These are phyloP conservation scores for Candida sp. DNA, from an alignment of 1,139 yeast genomes.

Conservation along the genomic window DNA sequence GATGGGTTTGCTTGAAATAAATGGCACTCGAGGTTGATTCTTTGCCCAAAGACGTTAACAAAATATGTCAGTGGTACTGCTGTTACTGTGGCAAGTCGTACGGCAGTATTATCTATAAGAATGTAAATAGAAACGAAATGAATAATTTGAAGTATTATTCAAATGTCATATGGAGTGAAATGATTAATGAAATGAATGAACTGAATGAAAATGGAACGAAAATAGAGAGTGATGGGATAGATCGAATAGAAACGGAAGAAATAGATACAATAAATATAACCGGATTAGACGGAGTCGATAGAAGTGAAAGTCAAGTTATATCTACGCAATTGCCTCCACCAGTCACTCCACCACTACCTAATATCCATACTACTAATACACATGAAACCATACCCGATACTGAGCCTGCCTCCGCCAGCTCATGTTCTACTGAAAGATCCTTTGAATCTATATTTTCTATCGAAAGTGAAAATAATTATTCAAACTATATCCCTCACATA, in stretches of 20 bases:
- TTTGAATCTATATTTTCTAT: conserved; percentile 1
- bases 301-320: background rate
- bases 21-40: background rate
- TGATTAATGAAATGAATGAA: background rate
- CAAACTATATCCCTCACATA: background rate
- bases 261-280: too few species aligned
- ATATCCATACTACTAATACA: too few species aligned
- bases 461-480: background rate
- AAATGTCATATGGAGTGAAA: background rate
- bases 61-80: conserved; percentile 52
- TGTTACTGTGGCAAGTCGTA: conserved; percentile 52
- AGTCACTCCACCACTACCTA: too few species aligned
- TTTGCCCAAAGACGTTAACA: conserved; percentile 17
- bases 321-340: too few species aligned
- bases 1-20: conserved; percentile 5
- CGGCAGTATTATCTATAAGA: conserved; percentile 36
- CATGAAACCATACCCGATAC: conserved; percentile 1
- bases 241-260: too few species aligned
- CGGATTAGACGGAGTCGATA: too few species aligned
- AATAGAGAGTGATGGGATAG: background rate
- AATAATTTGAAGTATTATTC: background rate
- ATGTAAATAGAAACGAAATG: conserved; percentile 4
- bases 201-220: background rate
- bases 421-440: conserved; percentile 1
- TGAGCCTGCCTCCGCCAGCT: conserved; percentile 1